A percentile compares a stretch with the other conserved stretches of the same genome.
These are phyloP conservation scores for Ceratocystis harringtonii DNA, from an alignment of 2,329 filamentous ascomycete genomes.

Conservation along the genomic window DNA sequence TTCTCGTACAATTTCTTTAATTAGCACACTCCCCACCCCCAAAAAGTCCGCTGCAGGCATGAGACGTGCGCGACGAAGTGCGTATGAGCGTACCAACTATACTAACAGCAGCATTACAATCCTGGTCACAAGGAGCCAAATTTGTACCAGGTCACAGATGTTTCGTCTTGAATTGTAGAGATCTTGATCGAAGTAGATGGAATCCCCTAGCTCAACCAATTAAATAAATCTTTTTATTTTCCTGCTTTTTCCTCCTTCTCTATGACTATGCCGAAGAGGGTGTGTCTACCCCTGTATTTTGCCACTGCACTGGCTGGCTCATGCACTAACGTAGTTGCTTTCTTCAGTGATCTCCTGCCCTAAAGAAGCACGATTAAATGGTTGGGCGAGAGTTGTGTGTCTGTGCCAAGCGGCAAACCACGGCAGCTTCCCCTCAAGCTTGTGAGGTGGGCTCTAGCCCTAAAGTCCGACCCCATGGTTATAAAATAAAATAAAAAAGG, in stretches of 20 bases:
- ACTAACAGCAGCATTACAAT: background rate
- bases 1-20: background rate
- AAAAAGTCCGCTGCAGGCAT: background rate
- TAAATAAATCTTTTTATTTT: background rate
- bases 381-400: background rate
- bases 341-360: background rate
- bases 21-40: background rate
- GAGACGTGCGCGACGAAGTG: background rate
- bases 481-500: background rate
- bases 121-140: background rate
- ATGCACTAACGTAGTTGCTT: background rate
- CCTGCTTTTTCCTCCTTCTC: background rate
- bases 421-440: background rate
- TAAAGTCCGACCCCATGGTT: background rate
- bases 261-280: background rate
- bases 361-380: background rate
- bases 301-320: background rate
- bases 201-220: conserved; percentile 1
- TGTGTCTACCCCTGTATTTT: background rate
- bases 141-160: conserved; percentile 3
- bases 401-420: background rate
- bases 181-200: conserved; percentile 12
- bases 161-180: conserved; percentile 7
- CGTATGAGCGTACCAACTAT: background rate
- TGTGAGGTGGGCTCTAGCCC: background rate